Conservation (phyloP, 2,329 filamentous ascomycete species). For the Metarhizium sp. region DNA sequence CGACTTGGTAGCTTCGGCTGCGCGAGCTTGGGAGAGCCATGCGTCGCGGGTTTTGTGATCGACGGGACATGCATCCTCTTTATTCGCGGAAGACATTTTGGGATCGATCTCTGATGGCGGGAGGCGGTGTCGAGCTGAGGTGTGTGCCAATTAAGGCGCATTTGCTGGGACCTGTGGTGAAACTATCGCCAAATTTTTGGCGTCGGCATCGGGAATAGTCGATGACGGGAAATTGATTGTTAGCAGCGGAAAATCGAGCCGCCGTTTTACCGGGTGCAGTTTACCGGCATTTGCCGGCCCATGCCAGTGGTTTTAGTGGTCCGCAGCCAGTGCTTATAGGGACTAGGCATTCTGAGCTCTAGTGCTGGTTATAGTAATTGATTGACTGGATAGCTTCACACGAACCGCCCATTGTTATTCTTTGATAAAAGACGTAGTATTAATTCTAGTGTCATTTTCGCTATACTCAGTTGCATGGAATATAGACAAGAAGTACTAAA, state of each 20-base stretch:
- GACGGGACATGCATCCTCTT: constrained; percentile 60
- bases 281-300: too few species aligned
- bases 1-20: constrained; percentile 32
- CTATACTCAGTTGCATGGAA: too few species aligned
- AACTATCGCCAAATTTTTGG: background rate
- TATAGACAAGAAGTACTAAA: too few species aligned
- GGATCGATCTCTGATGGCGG: background rate
- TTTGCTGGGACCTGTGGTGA: background rate
- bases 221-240: too few species aligned
- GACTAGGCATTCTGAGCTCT: too few species aligned
- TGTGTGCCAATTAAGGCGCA: background rate
- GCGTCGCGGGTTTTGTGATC: constrained; percentile 81
- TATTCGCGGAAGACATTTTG: constrained; percentile 8
- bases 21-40: constrained; percentile 66
- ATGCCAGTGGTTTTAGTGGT: too few species aligned
- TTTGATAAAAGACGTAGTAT: too few species aligned
- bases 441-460: too few species aligned
- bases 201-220: background rate
- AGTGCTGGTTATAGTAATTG: too few species aligned
- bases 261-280: constrained; percentile 6
- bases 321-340: too few species aligned
- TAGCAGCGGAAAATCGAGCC: background rate
- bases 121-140: background rate
- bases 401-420: too few species aligned
- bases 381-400: too few species aligned